Base-by-base conservation (phyloP, 169 alveolate species). In the Theileria equi region DNA sequence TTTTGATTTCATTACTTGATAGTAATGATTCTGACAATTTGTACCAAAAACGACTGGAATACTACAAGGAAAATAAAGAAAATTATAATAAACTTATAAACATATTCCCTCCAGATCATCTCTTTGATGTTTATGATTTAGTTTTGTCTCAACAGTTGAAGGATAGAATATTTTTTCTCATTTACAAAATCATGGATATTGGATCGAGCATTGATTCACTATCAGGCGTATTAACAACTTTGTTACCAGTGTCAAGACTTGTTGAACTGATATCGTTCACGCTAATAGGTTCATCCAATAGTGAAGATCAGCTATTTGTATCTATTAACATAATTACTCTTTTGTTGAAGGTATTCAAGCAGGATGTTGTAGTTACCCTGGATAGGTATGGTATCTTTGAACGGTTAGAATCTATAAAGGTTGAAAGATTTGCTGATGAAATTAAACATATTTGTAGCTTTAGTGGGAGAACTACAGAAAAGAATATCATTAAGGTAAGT, bases 131-230 rank as follows among this genome's bases (percentile, higher is more conserved):
- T n/a, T n/a, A n/a, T n/a, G n/a, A n/a, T n/a, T n/a, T n/a, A n/a
- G n/a, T n/a, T n/a, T n/a, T n/a, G n/a, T n/a, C n/a, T n/a, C n/a
- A n/a, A n/a, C n/a, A n/a, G n/a, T n/a, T n/a, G n/a, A n/a, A n/a
- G n/a, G n/a, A n/a, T n/a, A n/a, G n/a, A n/a, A n/a, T n/a, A n/a
- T n/a, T n/a, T n/a, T n/a, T n/a, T n/a, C n/a, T n/a, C n/a, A 49
- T 49, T 40, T 3, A 49, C 44, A 49, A 49, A 35, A 49, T 49
- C 59, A 8, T 49, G 59, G 31, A 40, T 19, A 10, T 49, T 28
- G 17, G 43, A 3, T 28, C 26, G 43, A 49, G 29, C 19, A 49
- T 49, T 13, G 59, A 49, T 28, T 28, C 26, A 40, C 31, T 13
- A 35, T 17, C 29, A 35, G 3, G 31, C 43, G 13, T 49, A 17